Evolutionary conservation across 768 basidiomycete genomes (phyloP).

Genomic region (Chiua virens): DNA sequence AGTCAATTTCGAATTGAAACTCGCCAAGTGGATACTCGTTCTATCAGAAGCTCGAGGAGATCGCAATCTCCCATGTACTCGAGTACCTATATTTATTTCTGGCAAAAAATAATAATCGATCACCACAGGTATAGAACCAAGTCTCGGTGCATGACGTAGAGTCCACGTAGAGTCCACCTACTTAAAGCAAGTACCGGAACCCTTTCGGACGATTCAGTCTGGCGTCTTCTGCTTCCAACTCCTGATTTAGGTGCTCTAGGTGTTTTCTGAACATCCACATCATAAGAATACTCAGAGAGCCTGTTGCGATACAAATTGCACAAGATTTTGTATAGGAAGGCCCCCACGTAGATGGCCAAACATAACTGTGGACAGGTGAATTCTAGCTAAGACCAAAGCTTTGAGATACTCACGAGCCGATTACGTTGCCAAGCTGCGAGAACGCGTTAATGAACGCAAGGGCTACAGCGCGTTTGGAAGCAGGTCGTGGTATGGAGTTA

Average conservation of each 20-base stretch:
- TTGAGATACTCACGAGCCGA: slow-evolving; percentile 63
- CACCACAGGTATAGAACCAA: no score
- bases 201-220: slow-evolving; percentile 35
- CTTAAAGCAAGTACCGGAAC: slow-evolving; percentile 49
- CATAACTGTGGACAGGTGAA: slow-evolving; percentile 43
- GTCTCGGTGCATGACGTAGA: not conserved
- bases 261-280: slow-evolving; percentile 49
- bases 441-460: slow-evolving; percentile 82
- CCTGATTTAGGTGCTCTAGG: slow-evolving; percentile 41
- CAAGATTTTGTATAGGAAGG: slow-evolving; percentile 70
- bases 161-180: not conserved
- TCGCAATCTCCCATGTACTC: no score
- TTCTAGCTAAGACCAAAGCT: not conserved
- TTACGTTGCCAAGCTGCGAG: slow-evolving; percentile 80
- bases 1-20: no score
- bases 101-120: no score
- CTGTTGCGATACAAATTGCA: slow-evolving; percentile 67
- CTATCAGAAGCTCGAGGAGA: no score
- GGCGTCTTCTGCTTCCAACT: slow-evolving; percentile 40
- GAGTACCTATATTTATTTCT: no score
- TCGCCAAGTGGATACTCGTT: no score
- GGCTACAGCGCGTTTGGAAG: slow-evolving; percentile 87
- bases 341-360: slow-evolving; percentile 70
- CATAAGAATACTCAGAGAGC: slow-evolving; percentile 49
- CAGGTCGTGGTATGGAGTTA: slow-evolving; percentile 68